Percentiles rank a stretch among this genome's conserved stretches.
These are phyloP conservation scores for Corymbia calophylla DNA, from an alignment of 441 rosid species.

Conservation along the genomic window DNA sequence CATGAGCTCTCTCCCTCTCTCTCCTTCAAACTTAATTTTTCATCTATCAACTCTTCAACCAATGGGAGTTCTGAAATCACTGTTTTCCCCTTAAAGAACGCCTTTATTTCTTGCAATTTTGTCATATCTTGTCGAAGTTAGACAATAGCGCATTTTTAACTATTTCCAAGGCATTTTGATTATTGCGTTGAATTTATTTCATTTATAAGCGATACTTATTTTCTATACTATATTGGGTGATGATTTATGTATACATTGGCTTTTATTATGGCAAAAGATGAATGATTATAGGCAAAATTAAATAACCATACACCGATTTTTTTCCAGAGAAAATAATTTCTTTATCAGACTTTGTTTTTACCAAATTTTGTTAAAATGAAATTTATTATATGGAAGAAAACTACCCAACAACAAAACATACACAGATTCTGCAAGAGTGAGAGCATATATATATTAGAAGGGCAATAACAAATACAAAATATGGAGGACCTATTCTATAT, in stretches of 20 bases:
- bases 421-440: too few species aligned
- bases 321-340: neutral
- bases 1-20: too few species aligned
- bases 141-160: neutral
- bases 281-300: neutral
- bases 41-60: neutral
- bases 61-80: neutral
- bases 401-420: too few species aligned
- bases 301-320: too few species aligned
- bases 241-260: neutral
- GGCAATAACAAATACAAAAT: neutral
- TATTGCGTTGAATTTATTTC: neutral
- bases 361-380: neutral
- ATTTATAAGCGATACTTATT: neutral
- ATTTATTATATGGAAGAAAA: too few species aligned
- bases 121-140: neutral
- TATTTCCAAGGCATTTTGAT: neutral
- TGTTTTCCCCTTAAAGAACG: too few species aligned
- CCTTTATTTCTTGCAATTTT: too few species aligned
- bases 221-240: fast-evolving
- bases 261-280: neutral
- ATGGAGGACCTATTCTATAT: neutral
- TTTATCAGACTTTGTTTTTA: neutral
- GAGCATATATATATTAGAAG: too few species aligned
- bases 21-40: neutral